phyloP scores from a whole-genome alignment of 768 basidiomycete genomes.

The Pulveroboletus frians region DNA sequence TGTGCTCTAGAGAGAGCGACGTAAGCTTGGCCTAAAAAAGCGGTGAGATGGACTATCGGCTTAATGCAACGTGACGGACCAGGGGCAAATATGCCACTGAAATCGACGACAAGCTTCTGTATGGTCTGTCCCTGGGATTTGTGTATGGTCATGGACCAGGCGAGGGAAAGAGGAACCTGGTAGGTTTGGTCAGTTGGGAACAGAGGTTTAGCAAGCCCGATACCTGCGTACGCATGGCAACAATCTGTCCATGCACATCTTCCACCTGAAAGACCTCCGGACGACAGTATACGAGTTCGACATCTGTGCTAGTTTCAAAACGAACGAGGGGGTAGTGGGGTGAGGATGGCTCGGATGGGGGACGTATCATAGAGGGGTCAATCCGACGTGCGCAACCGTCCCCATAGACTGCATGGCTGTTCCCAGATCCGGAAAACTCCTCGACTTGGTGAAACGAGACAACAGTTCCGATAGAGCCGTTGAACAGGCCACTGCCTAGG shows the following conservation, averaged over 20 bases:
- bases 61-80: not conserved
- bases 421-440: not conserved
- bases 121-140: not conserved
- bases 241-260: not conserved
- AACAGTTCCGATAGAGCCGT: not conserved
- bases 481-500: not conserved
- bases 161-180: not conserved
- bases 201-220: fast-evolving
- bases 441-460: not conserved
- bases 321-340: not conserved
- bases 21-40: not conserved
- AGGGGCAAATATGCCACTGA: not conserved
- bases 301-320: not conserved
- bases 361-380: not conserved
- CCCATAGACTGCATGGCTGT: not conserved
- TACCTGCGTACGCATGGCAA: not conserved
- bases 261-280: not conserved
- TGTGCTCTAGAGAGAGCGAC: not conserved
- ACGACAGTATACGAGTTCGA: not conserved
- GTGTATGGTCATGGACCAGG: not conserved
- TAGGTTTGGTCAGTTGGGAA: not conserved
- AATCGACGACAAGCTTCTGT: not conserved
- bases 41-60: not conserved
- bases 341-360: not conserved
- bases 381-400: not conserved